A percentile compares a stretch with the other conserved stretches of the same genome.
Conservation (phyloP, 140 eudicot species). For the Flaveria floridana region DNA sequence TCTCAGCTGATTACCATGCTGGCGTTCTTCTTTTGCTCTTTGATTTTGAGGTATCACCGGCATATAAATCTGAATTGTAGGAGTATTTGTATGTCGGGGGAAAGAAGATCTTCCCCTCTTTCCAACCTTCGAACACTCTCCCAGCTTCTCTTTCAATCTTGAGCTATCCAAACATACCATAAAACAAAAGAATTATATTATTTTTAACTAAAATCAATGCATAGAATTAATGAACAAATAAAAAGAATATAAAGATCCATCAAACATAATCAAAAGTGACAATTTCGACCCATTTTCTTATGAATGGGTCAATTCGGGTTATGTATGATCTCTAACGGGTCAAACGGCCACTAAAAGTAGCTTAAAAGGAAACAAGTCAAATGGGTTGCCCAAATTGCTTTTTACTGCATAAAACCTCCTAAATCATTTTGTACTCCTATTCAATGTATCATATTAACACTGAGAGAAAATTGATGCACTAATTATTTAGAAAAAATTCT, state of each 20-base stretch:
- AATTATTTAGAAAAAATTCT: neutral
- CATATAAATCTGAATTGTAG: slow-evolving; percentile 53
- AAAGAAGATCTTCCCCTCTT: slow-evolving; percentile 62
- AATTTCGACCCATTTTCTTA: too few relatives aligned
- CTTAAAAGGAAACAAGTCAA: neutral
- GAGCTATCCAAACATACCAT: slow-evolving; percentile 39
- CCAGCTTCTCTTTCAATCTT: slow-evolving; percentile 70
- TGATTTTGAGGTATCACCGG: slow-evolving; percentile 53
- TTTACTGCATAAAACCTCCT: neutral
- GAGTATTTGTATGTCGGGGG: slow-evolving; percentile 70
- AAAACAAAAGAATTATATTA: neutral
- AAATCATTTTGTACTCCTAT: neutral
- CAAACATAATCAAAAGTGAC: too few relatives aligned
- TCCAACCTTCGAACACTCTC: slow-evolving; percentile 63
- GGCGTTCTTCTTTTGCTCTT: slow-evolving; percentile 73
- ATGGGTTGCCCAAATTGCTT: neutral
- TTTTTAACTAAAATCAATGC: neutral
- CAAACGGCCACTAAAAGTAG: neutral
- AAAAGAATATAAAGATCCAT: too few relatives aligned
- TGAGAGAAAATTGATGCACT: neutral
- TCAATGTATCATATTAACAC: neutral
- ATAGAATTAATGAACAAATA: neutral
- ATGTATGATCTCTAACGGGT: neutral
- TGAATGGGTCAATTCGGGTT: too few relatives aligned
- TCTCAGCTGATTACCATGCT: slow-evolving; percentile 45